phyloP scores from a whole-genome alignment of 495 filamentous ascomycete species.

The Aspergillus baeticus region DNA sequence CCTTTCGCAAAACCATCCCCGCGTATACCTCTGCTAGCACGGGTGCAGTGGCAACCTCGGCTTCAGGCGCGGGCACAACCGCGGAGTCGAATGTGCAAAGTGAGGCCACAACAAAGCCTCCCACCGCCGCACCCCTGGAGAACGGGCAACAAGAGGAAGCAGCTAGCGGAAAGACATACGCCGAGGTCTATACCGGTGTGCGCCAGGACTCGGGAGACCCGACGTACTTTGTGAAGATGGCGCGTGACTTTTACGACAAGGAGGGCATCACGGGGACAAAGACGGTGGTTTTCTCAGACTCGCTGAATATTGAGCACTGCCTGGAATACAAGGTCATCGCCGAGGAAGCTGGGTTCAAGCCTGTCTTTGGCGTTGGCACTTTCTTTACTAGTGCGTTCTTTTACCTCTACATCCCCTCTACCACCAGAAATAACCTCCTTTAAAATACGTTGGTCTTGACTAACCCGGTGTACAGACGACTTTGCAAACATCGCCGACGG shows the following conservation, averaged over 20 bases:
- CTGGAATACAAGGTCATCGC: conserved; percentile 82
- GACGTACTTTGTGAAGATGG: conserved; percentile 72
- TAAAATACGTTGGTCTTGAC: too few relatives aligned
- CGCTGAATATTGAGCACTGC: conserved; percentile 85
- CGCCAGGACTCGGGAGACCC: conserved; percentile 96
- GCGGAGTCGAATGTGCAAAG: conserved; percentile 22
- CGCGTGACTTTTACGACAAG: conserved; percentile 82
- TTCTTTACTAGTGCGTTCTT: conserved; percentile 75
- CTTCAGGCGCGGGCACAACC: conserved; percentile 33
- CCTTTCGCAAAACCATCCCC: conserved; percentile 69
- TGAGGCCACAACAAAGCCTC: conserved; percentile 27
- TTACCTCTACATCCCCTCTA: neutral
- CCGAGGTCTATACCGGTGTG: conserved; percentile 81
- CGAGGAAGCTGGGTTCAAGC: conserved; percentile 75
- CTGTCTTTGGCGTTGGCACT: conserved; percentile 90
- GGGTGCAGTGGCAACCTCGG: conserved; percentile 27
- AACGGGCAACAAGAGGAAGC: conserved; percentile 5
- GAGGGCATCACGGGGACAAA: conserved; percentile 78
- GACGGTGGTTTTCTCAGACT: conserved; percentile 96
- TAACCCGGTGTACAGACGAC: conserved; percentile 57
- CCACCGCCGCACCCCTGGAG: conserved; percentile 27
- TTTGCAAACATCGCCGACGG: conserved; percentile 64
- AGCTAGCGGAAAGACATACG: conserved; percentile 62
- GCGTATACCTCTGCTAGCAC: conserved; percentile 30
- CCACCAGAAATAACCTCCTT: too few relatives aligned